phyloP scores from a whole-genome alignment of 2,329 filamentous ascomycete species.

The Didymella glomerata region DNA sequence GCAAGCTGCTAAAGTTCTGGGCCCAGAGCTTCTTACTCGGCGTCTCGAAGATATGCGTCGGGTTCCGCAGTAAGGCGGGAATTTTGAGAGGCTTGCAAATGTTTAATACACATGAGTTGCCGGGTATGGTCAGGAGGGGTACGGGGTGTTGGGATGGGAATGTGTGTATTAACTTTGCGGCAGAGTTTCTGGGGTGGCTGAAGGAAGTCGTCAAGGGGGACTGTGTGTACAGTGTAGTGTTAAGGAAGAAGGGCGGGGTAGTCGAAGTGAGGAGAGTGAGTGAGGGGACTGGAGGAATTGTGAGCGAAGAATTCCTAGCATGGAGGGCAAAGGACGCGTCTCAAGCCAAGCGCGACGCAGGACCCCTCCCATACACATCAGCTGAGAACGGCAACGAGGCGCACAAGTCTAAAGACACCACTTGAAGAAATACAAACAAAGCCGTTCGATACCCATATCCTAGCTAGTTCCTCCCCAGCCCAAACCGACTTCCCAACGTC shows the following conservation, averaged over 20 bases:
- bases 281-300: constrained; percentile 78
- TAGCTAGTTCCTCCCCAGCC: constrained; percentile 28
- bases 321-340: constrained; percentile 63
- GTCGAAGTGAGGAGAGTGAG: constrained; percentile 80
- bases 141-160: constrained; percentile 87
- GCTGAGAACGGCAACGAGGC: background rate
- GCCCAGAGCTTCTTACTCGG: constrained; percentile 94
- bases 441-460: constrained; percentile 16
- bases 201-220: constrained; percentile 68
- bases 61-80: constrained; percentile 79
- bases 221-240: constrained; percentile 82
- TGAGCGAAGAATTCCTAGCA: constrained; percentile 78
- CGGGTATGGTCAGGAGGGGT: constrained; percentile 74
- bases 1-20: constrained; percentile 95
- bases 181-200: constrained; percentile 78
- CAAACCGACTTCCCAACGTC: constrained; percentile 47
- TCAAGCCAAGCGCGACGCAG: background rate
- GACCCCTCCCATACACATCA: background rate
- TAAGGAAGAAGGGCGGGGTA: constrained; percentile 66
- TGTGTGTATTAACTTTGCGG: constrained; percentile 90
- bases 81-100: constrained; percentile 77
- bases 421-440: background rate
- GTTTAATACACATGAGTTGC: constrained; percentile 80
- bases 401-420: background rate
- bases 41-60: constrained; percentile 89